phyloP scores from a whole-genome alignment of 495 filamentous ascomycete species.

The Aspergillus conjunctus region DNA sequence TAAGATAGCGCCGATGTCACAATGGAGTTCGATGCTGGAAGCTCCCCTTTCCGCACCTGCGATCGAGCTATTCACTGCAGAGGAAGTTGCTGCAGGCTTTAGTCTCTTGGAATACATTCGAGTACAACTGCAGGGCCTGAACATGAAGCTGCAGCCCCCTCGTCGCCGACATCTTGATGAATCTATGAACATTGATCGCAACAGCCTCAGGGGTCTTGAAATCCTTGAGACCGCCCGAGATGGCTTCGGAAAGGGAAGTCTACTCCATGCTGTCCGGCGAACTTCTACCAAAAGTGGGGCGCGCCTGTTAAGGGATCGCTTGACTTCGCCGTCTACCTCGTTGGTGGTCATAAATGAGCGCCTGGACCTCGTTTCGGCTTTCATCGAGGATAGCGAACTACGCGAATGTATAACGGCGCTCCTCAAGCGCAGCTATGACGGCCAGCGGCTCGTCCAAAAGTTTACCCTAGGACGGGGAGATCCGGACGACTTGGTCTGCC shows the following conservation, averaged over 20 bases:
- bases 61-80: slow-evolving; percentile 44
- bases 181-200: slow-evolving; percentile 88
- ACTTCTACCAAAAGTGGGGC: slow-evolving; percentile 91
- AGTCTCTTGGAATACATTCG: slow-evolving; percentile 81
- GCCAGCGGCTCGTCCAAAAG: slow-evolving; percentile 86
- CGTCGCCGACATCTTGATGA: slow-evolving; percentile 68
- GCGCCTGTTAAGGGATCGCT: slow-evolving; percentile 75
- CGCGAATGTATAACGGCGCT: slow-evolving; percentile 66
- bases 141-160: slow-evolving; percentile 84
- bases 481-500: slow-evolving; percentile 83
- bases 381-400: slow-evolving; percentile 63
- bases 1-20: slow-evolving; percentile 48
- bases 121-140: slow-evolving; percentile 72
- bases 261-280: slow-evolving; percentile 83
- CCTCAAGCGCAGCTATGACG: slow-evolving; percentile 79
- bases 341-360: slow-evolving; percentile 75
- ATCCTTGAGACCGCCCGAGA: slow-evolving; percentile 83
- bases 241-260: slow-evolving; percentile 70
- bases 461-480: slow-evolving; percentile 92
- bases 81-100: slow-evolving; percentile 65
- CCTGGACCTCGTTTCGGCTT: slow-evolving; percentile 77
- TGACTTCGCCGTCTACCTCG: slow-evolving; percentile 86
- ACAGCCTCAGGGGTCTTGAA: slow-evolving; percentile 85
- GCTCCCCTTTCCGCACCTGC: slow-evolving; percentile 50
- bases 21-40: slow-evolving; percentile 80